Evolutionary conservation across 805 yeast species (phyloP).

Genomic region (Debaryomyces hansenii): DNA sequence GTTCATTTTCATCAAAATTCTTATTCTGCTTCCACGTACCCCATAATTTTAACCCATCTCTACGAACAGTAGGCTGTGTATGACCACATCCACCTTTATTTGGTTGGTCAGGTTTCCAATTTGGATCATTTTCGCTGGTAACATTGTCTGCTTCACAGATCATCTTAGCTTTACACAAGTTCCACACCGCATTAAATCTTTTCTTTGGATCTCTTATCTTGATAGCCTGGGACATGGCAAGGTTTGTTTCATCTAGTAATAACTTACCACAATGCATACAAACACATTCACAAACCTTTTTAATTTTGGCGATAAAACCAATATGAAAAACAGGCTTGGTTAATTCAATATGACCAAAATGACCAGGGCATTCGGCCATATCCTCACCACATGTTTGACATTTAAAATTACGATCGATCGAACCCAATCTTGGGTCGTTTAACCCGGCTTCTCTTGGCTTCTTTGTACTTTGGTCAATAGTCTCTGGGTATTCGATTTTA

Average conservation of each 20-base stretch:
- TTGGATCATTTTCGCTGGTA: slow-evolving; percentile 53
- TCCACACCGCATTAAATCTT: slow-evolving; percentile 97
- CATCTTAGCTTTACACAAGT: slow-evolving; percentile 85
- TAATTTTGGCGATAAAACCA: slow-evolving; percentile 93
- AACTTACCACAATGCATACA: slow-evolving; percentile 99
- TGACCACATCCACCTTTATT: slow-evolving; percentile 98
- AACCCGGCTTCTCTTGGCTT: slow-evolving; percentile 96
- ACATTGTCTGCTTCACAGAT: slow-evolving; percentile 88
- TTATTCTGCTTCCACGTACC: slow-evolving; percentile 98
- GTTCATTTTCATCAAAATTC: slow-evolving; percentile 77
- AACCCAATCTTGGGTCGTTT: slow-evolving; percentile 95
- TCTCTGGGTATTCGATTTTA: slow-evolving; percentile 96
- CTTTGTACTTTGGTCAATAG: slow-evolving; percentile 97
- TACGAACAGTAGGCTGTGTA: slow-evolving; percentile 91
- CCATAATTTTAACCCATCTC: slow-evolving; percentile 92
- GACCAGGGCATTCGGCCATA: slow-evolving; percentile 99
- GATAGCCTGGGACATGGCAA: slow-evolving; percentile 82
- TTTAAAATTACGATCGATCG: slow-evolving; percentile 94
- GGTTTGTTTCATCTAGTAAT: slow-evolving; percentile 79
- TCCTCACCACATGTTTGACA: slow-evolving; percentile 99
- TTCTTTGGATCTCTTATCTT: slow-evolving; percentile 91
- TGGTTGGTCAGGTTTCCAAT: slow-evolving; percentile 35
- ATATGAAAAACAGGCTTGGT: slow-evolving; percentile 99
- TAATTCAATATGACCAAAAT: slow-evolving; percentile 96
- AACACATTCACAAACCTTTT: slow-evolving; percentile 92